Evolutionary conservation across 306 rosid genomes (phyloP), one percentile per base, ranked within the genome.

Genomic region (Gynostemma pentaphyllum): DNA sequence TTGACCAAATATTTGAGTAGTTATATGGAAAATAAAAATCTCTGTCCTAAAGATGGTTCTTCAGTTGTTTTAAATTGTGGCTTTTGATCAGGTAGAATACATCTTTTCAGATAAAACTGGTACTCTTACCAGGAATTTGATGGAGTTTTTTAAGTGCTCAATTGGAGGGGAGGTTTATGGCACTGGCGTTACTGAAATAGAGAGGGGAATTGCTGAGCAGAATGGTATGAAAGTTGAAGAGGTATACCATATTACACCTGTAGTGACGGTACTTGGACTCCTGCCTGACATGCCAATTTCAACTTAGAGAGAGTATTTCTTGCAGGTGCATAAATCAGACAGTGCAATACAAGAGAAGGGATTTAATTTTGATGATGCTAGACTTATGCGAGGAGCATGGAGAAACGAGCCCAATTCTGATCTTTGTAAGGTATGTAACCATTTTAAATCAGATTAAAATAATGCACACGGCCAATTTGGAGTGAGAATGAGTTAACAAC

Each of bases 121-220:
- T 69, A 94, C 99, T 59, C 82, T 94, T 22, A 94, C 96, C 40
- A 79, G 95, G 76, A 94, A 94, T 81, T 83, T 88, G 62, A 94
- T 94, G 99, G 99, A 94, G 82, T 94, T 94, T 82, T 94, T 94
- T 78, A 94, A 94, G 85, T 94, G 99, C 75, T 94, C 99, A 45
- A 94, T 94, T 77, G 99, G 97, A 66, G 90, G 82, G 67, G 96
- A 88, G 81, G 74, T 83, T 59, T 94, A 88, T 70, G 97, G 99
- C 61, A 86, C 81, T 78, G 97, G 97, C 40, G 53, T 86, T 73
- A 94, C 97, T 63, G 99, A 94, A 86, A 88, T 83, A 74, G 94
- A 94, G 77, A 86, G 83, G 75, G 96, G 85, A 74, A 29, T 88
- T 67, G 87, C 95, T 52, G 82, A 84, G 80, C 85, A 85, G 71